Conservation (phyloP, 306 rosid species). For the Cucumis cinereus region DNA sequence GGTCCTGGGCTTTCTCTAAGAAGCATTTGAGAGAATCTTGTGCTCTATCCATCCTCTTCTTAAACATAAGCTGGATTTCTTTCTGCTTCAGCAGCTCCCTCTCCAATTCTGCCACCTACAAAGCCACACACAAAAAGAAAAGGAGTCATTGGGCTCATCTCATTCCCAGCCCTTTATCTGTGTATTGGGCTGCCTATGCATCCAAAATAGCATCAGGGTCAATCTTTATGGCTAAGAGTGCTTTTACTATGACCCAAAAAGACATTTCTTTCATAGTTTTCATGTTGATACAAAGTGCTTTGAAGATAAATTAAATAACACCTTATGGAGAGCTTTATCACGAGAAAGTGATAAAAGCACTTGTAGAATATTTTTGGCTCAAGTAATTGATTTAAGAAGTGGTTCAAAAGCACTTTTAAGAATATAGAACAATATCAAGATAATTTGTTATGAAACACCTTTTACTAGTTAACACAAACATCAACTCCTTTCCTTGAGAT, state of each 20-base stretch:
- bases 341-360: not conserved
- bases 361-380: not conserved
- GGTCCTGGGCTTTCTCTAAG: constrained; percentile 68
- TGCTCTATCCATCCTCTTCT: constrained; percentile 29
- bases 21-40: constrained; percentile 55
- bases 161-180: constrained; percentile 1
- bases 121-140: not conserved
- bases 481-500: not conserved
- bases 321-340: not conserved
- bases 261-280: not conserved
- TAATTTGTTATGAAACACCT: not conserved
- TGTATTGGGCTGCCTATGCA: not conserved
- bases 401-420: not conserved
- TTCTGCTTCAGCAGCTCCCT: constrained; percentile 44
- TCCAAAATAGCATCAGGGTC: not conserved
- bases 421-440: not conserved
- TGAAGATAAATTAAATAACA: not conserved
- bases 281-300: not conserved
- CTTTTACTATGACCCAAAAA: not conserved
- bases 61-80: constrained; percentile 24
- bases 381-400: not conserved
- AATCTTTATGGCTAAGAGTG: not conserved
- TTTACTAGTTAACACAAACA: not conserved
- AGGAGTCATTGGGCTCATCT: constrained; percentile 2
- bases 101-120: constrained; percentile 48